Base-by-base conservation (phyloP, 345 rosid species). In the Rhizophora mangle region DNA sequence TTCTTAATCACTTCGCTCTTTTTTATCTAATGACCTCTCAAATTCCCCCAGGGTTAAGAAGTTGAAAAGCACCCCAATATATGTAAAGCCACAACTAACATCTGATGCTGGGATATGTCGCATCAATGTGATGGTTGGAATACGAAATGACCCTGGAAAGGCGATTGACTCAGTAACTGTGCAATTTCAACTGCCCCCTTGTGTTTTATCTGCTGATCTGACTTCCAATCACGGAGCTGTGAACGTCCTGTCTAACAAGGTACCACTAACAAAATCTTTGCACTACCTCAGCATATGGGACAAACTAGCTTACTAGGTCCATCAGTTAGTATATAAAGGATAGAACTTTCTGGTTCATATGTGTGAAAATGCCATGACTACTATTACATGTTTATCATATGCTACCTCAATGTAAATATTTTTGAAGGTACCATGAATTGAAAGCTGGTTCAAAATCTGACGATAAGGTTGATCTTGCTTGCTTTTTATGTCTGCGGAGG, bases 181-280 rank as follows among this genome's bases (percentile, higher is more conserved):
- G 75, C 86, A 90, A 75, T 95, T 92, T 74, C 87, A 85, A 72
- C 80, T 95, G 78, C 98, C 98, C 62, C 68, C 86, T 72, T 87
- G 91, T 63, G 61, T 95, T 69, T 74, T 82, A 64, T 85, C 98
- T 0, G 89, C 96, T 53, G 98, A 95, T 76, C 83, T 95, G 77
- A 88, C 84, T 67, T 82, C 99, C 82, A 95, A 95, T 75, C 92
- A 89, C 77, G 98, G 99, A 72, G 82, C 86, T 66, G 87, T 95
- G 39, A 81, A 85, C 68, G 75, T 90, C 68, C 88, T 95, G 57
- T 83, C 94, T 51, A 87, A 92, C 71, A 90, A 92, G 96, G 98
- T 92, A 79, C 31, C 21, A 20, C 24, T 2, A 3, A 31, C 9
- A 20, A 47, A 37, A 4, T 58, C 20, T 26, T 63, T 32, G 15